Evolutionary conservation across 495 filamentous ascomycete genomes (phyloP), one percentile per base, ranked within the genome.

Genomic region (Lineolata rhizophorae): DNA sequence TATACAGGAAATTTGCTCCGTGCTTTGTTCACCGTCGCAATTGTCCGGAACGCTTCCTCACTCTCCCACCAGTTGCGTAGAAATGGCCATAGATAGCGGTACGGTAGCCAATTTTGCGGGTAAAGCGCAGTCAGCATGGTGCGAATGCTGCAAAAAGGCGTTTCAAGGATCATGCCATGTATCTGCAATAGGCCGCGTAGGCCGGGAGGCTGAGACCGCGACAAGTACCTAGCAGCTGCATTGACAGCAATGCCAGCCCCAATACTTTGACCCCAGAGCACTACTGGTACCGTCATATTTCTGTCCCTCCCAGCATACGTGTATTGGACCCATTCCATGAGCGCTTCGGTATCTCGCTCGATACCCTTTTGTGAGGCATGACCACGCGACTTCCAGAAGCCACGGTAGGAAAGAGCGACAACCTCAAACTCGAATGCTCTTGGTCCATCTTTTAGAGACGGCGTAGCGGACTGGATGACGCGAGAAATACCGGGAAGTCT

Each of bases 241-340:
- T 50, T 48, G 22, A 47, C 50, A 5, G 61, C 62, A 37, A 72
- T 56, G 2, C 56, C 63, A 9, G 60, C 64, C 3, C 81, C 80
- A 14, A 85, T 70, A 36, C 67, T 76, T 41, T 87, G 79, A 0
- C 78, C 77, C 79, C 78, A 87, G n/a, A 87, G 45, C 0, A 84
- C 16, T 9, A 35, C 12, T 35, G 12, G n/a, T 5, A 13, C 6
- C 6, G 9, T 12, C 12, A 12, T 8, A 25, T 25, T 25, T n/a
- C n/a, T n/a, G n/a, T n/a, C n/a, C n/a, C n/a, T n/a, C 8, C 22
- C 43, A 34, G 26, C 53, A 51, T 22, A 48, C 30, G 35, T 63
- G 35, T 46, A 30, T 18, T 50, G 51, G 21, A 67, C 61, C 57
- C 62, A 69, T n/a, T 51, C 37, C 29, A 73, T 49, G 26, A 70